Conservation (phyloP, 768 basidiomycete species). For the Russula sp. region DNA sequence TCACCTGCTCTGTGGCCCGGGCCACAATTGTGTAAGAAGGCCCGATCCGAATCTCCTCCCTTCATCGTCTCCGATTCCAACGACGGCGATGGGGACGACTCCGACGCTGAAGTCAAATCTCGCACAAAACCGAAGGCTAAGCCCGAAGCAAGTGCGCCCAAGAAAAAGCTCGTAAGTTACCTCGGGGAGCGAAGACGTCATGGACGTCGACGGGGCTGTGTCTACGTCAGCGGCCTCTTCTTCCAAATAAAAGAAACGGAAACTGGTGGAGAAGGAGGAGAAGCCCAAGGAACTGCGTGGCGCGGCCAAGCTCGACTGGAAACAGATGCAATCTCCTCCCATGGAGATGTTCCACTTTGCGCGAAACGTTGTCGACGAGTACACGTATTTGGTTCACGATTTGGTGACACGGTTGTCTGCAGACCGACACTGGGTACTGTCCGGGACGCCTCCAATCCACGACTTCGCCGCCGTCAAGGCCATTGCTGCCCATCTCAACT, state of each 20-base stretch:
- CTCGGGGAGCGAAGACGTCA: constrained; percentile 36
- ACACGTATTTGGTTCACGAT: constrained; percentile 82
- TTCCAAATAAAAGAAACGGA: constrained; percentile 39
- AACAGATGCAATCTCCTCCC: constrained; percentile 72
- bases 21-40: too few relatives aligned
- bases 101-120: constrained; percentile 33
- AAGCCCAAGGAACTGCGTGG: constrained; percentile 40
- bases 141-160: constrained; percentile 23
- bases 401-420: constrained; percentile 73
- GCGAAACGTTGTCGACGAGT: constrained; percentile 88
- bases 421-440: constrained; percentile 89
- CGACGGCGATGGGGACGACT: constrained; percentile 32
- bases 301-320: constrained; percentile 67
- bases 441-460: constrained; percentile 89
- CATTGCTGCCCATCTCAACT: constrained; percentile 77
- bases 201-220: constrained; percentile 53
- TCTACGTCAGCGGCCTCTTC: constrained; percentile 34
- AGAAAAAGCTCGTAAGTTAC: constrained; percentile 24
- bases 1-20: too few relatives aligned
- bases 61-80: constrained; percentile 31
- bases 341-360: constrained; percentile 91
- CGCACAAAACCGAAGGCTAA: constrained; percentile 28
- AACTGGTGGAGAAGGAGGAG: constrained; percentile 27
- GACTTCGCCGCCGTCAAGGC: constrained; percentile 89
- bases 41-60: constrained; percentile 23